These are phyloP conservation scores for Chlamydomonas schloesseri DNA, from an alignment of 139 green algal genomes.

Conservation along the genomic window DNA sequence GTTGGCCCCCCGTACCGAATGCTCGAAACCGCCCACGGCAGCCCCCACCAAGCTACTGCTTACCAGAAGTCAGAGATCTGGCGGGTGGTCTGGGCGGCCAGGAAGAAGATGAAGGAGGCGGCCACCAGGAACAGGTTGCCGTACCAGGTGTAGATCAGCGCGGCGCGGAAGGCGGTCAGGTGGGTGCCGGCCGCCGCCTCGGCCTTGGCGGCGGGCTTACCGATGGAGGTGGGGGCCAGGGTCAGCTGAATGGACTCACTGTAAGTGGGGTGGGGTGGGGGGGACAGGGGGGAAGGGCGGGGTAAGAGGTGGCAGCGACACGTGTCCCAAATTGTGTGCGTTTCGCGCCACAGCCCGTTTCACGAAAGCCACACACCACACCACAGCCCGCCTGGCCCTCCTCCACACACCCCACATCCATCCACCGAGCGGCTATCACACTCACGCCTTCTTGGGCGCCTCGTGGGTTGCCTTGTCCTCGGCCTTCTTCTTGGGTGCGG, in stretches of 20 bases:
- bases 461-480: background rate
- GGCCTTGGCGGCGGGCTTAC: background rate
- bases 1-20: no score
- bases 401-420: no score
- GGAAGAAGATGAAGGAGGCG: slow-evolving; percentile 63
- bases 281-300: background rate
- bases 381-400: no score
- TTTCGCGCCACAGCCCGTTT: no score
- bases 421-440: background rate
- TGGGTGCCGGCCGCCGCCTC: background rate
- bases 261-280: slow-evolving; percentile 24
- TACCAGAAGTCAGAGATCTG: slow-evolving; percentile 41
- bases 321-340: background rate
- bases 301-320: background rate
- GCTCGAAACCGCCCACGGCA: no score
- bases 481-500: slow-evolving; percentile 50
- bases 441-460: slow-evolving; percentile 6
- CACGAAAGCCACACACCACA: no score
- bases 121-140: slow-evolving; percentile 48
- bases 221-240: slow-evolving; percentile 27
- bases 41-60: no score
- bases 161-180: slow-evolving; percentile 14
- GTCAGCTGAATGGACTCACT: slow-evolving; percentile 19
- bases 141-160: slow-evolving; percentile 53
- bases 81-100: slow-evolving; percentile 61